These are phyloP conservation scores for Taphrina sp. DNA, from an alignment of 1,139 yeast genomes.

Conservation along the genomic window DNA sequence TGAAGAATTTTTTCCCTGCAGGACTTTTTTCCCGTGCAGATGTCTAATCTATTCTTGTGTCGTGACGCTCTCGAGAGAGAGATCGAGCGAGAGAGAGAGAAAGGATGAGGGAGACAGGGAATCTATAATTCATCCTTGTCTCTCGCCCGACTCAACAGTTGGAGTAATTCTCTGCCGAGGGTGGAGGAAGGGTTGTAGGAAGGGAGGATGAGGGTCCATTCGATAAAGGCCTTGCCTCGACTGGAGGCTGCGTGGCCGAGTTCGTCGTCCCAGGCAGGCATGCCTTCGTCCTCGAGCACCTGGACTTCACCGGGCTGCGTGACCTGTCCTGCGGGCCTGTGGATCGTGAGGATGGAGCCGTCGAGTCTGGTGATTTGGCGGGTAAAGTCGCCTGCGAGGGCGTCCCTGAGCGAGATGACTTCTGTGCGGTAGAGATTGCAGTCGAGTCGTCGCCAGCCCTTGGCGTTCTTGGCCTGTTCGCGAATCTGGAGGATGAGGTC, in stretches of 20 bases:
- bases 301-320: constrained; percentile 72
- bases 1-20: not conserved
- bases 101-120: not conserved
- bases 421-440: constrained; percentile 77
- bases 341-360: constrained; percentile 52
- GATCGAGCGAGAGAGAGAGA: not conserved
- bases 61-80: not conserved
- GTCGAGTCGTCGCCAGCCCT: constrained; percentile 86
- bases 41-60: not conserved
- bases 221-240: constrained; percentile 28
- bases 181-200: not conserved
- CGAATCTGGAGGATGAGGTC: constrained; percentile 61
- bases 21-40: not conserved
- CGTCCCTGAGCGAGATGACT: constrained; percentile 67
- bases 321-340: constrained; percentile 53
- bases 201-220: constrained; percentile 30
- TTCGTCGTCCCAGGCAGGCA: constrained; percentile 56
- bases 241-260: constrained; percentile 14
- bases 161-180: not conserved
- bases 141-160: not conserved
- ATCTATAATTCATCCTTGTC: constrained; percentile 13
- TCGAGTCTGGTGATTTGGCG: constrained; percentile 68
- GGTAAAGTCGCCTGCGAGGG: constrained; percentile 75
- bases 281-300: constrained; percentile 68
- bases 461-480: constrained; percentile 57